Base-by-base conservation (phyloP, 2,329 filamentous ascomycete species). In the Cordyceps farinosa region DNA sequence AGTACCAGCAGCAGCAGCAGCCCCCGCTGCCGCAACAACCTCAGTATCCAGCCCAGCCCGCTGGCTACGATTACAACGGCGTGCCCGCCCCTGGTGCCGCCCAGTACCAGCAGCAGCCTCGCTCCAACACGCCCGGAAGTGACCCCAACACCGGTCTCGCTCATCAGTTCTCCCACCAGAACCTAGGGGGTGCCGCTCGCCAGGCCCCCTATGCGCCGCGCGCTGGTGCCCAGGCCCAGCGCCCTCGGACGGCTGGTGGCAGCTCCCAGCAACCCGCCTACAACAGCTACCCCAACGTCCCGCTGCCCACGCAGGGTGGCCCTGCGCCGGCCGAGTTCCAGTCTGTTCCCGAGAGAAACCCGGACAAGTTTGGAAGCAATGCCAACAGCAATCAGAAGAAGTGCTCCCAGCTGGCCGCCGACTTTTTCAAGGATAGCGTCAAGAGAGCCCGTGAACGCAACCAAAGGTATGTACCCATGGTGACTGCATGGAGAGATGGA, bases 361-460 rank as follows among this genome's bases (percentile, higher is more conserved):
- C 92, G 3, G 91, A 96, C 72, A 91, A 90, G 72, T 89, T 87
- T 69, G 85, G 86, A 40, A 73, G 81, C 62, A 83, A 85, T 68
- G 82, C 86, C 67, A 87, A 88, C 71, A 87, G 87, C 74, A 89
- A 89, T 73, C 85, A 89, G 77, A 88, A 88, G 78, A 88, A 87
- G 72, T 89, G 87, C 74, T 84, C 84, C 15, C 84, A 87, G 71
- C 74, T 88, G 72, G 90, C 96, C 45, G 87, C 90, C 63, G 92
- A 95, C 70, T 98, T 98, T 81, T 99, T 98, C 86, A 96, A 96
- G 78, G 94, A 99, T 78, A 98, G 94, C 75, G 96, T 99, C 62
- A 94, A 97, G 82, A 87, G 95, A 70, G 95, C 95, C 58, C 87
- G 94, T 69, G 95, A 98, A 79, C 88, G 95, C 64, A 99, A 99